Conservation (phyloP, 805 yeast genomes). For the Osmozyma mogii region DNA sequence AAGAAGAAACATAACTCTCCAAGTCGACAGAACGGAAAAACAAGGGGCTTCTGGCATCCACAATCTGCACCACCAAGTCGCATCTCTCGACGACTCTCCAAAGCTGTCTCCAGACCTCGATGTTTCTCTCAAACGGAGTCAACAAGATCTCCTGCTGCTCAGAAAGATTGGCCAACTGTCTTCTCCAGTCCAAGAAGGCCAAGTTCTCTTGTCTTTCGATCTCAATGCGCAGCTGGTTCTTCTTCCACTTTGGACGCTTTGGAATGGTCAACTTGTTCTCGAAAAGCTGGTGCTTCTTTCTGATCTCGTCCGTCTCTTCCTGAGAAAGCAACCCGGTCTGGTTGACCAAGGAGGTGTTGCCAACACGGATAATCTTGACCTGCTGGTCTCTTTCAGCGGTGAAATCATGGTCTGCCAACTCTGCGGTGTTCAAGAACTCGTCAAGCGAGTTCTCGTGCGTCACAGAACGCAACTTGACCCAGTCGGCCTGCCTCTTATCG, state of each 20-base stretch:
- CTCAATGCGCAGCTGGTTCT: conserved; percentile 60
- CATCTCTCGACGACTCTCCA: conserved; percentile 98
- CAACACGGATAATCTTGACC: conserved; percentile 76
- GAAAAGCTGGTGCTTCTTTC: conserved; percentile 57
- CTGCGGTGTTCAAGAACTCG: conserved; percentile 92
- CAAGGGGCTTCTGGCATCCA: conserved; percentile 92
- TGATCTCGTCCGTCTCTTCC: conserved; percentile 57
- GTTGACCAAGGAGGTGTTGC: conserved; percentile 36
- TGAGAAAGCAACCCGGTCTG: conserved; percentile 47
- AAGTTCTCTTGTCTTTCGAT: conserved; percentile 83
- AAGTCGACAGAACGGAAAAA: conserved; percentile 83
- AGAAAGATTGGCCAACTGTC: conserved; percentile 77
- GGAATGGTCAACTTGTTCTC: conserved; percentile 78
- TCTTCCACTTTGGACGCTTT: conserved; percentile 83
- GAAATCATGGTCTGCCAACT: conserved; percentile 91
- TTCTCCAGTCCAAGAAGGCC: conserved; percentile 90
- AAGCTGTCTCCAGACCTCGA: conserved; percentile 96
- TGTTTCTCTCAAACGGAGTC: conserved; percentile 94
- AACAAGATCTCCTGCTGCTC: conserved; percentile 77
- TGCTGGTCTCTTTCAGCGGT: conserved; percentile 82
- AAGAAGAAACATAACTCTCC: conserved; percentile 72
- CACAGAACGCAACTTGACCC: conserved; percentile 88
- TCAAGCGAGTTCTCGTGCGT: conserved; percentile 92
- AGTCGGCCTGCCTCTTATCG: conserved; percentile 71
- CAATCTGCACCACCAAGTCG: conserved; percentile 91